Conservation (phyloP, 2,329 filamentous ascomycete species). For the Metarhizium sp. region DNA sequence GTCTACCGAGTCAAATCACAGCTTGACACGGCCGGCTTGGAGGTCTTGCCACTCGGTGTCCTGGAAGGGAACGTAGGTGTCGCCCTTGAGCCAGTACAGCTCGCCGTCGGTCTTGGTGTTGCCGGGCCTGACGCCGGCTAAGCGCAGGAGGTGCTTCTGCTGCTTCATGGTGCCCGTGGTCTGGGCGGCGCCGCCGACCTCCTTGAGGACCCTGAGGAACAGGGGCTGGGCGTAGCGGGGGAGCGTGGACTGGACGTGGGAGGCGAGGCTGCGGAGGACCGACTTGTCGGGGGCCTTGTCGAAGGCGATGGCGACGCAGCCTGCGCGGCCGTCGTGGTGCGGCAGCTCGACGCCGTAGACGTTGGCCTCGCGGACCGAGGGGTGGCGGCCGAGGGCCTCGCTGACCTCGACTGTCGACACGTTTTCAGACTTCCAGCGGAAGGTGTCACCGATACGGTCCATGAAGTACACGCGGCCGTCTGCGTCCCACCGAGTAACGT, state of each 20-base stretch:
- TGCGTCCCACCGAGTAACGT: constrained; percentile 60
- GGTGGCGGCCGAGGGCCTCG: constrained; percentile 60
- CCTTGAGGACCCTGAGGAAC: constrained; percentile 60
- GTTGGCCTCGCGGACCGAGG: constrained; percentile 65
- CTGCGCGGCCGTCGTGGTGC: constrained; percentile 73
- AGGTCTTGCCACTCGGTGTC: constrained; percentile 60
- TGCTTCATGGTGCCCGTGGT: constrained; percentile 84
- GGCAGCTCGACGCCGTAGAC: constrained; percentile 78
- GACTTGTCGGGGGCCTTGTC: constrained; percentile 35
- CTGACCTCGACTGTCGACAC: constrained; percentile 75
- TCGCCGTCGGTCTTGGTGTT: constrained; percentile 25
- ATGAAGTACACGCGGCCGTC: constrained; percentile 72
- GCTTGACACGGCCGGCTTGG: constrained; percentile 57
- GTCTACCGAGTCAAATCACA: constrained; percentile 32
- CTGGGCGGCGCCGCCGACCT: constrained; percentile 44
- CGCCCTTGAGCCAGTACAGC: constrained; percentile 56
- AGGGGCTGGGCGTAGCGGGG: constrained; percentile 69
- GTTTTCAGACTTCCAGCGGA: constrained; percentile 76
- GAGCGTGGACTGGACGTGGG: constrained; percentile 46
- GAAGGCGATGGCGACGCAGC: constrained; percentile 64
- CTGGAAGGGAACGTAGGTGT: constrained; percentile 59
- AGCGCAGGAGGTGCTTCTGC: constrained; percentile 66
- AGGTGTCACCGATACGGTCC: constrained; percentile 72
- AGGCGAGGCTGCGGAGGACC: constrained; percentile 49
- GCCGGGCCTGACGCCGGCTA: constrained; percentile 61